phyloP scores from a whole-genome alignment of 352 stramenopile species.

The Phytophthora rubi region DNA sequence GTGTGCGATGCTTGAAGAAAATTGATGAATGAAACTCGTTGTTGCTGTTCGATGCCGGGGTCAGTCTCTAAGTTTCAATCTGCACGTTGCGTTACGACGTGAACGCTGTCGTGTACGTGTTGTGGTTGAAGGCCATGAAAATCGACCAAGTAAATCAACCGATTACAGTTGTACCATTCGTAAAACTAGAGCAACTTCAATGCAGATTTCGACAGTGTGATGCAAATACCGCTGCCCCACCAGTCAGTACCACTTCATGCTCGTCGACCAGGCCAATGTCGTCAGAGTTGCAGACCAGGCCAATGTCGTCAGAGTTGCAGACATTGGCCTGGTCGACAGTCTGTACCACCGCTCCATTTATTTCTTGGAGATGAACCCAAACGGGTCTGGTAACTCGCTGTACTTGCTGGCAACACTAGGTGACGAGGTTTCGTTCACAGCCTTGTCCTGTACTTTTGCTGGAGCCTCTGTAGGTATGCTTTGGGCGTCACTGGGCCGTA shows the following conservation, averaged over 20 bases:
- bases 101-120: too few relatives aligned
- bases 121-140: too few relatives aligned
- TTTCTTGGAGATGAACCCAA: constrained; percentile 73
- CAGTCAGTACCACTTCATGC: too few relatives aligned
- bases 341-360: constrained; percentile 4
- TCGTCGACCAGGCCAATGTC: too few relatives aligned
- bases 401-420: constrained; percentile 45
- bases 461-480: neutral
- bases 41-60: too few relatives aligned
- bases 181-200: constrained; percentile 12
- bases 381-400: constrained; percentile 65
- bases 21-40: neutral
- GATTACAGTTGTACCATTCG: neutral
- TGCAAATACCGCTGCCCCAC: too few relatives aligned
- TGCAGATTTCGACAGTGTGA: neutral
- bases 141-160: too few relatives aligned
- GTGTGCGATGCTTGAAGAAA: neutral
- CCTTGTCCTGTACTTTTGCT: constrained; percentile 6
- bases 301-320: too few relatives aligned
- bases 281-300: too few relatives aligned
- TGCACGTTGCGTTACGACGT: too few relatives aligned
- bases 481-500: constrained; percentile 6
- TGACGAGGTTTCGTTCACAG: neutral
- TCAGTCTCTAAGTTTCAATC: too few relatives aligned
- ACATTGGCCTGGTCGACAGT: too few relatives aligned